Evolutionary conservation across 2,329 filamentous ascomycete genomes (phyloP), one percentile per base, ranked within the genome.

Genomic region (Alternaria tenuissima): DNA sequence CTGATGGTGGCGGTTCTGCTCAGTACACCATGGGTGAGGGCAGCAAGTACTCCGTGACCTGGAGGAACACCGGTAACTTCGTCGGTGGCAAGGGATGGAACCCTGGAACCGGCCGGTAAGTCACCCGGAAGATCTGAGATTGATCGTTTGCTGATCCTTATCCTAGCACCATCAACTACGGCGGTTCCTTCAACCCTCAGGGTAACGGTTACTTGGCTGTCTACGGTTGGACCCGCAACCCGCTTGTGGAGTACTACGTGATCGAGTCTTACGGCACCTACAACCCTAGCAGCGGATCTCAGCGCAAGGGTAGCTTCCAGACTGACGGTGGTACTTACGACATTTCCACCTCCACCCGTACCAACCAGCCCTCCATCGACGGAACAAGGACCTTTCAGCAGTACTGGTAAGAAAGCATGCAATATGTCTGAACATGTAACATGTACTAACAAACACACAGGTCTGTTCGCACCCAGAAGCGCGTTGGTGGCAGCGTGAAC

Each of bases 201-300:
- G 64, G 66, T 7, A 71, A 70, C 36, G 64, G 62, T 9, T 71
- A 71, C 51, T 62, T 73, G 16, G 67, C 85, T 16, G 71, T 87
- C 30, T 87, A 87, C 65, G 85, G 85, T 32, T 88, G 86, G 84
- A 85, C 82, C 8, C 78, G 72, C 11, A 79, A 79, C 68, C 83
- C 84, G 0, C 76, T 86, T 16, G 77, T 86, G 65, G 85, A 87
- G 66, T 87, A 86, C 78, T 87, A 87, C 74, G 81, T 87, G 56
- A 78, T 87, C 63, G 85, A 87, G 63, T 76, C 77, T 20, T 83
- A 81, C 69, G 83, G 82, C 55, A 79, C 79, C 59, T 79, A 81
- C 65, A 81, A 79, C 26, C 82, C 83, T 6, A 78, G 78, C 64
- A 79, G 81, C 63, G 81, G 76, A 14, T 57, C 68, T 20, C 81